Evolutionary conservation across 2,329 filamentous ascomycete genomes (phyloP).

Genomic region (Acrocalymma vagum): DNA sequence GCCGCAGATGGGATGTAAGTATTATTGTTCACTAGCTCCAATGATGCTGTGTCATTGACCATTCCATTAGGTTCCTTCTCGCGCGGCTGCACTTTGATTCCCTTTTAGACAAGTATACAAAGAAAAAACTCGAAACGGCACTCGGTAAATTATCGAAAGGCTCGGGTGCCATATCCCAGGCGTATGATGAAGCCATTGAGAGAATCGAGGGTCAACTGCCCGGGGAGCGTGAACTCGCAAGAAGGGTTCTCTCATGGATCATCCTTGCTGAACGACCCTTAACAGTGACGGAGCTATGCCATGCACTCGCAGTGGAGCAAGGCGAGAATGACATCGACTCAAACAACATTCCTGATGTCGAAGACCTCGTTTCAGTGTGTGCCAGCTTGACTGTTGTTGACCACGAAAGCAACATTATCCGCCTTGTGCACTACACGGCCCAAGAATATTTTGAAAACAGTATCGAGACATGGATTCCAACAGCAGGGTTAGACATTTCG

Average conservation of each 20-base stretch:
- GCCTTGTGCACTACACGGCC: slow-evolving; percentile 39
- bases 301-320: slow-evolving; percentile 20
- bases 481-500: slow-evolving; percentile 26
- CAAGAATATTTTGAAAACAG: slow-evolving; percentile 39
- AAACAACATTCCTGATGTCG: slow-evolving; percentile 18
- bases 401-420: slow-evolving; percentile 30
- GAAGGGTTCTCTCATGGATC: slow-evolving; percentile 26
- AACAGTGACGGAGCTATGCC: slow-evolving; percentile 17
- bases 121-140: slow-evolving; percentile 41
- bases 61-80: slow-evolving; percentile 46
- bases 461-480: slow-evolving; percentile 27
- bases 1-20: slow-evolving; percentile 30
- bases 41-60: not conserved
- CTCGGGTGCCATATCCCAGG: slow-evolving; percentile 41
- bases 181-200: slow-evolving; percentile 54
- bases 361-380: slow-evolving; percentile 26
- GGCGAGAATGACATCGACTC: slow-evolving; percentile 9
- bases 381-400: slow-evolving; percentile 43
- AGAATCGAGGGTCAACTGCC: slow-evolving; percentile 52
- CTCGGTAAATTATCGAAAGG: slow-evolving; percentile 43
- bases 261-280: slow-evolving; percentile 18
- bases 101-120: slow-evolving; percentile 38
- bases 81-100: slow-evolving; percentile 50
- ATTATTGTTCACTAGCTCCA: not conserved
- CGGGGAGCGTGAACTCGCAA: slow-evolving; percentile 47